These are phyloP conservation scores for Mortierella sp. DNA, from an alignment of 371 early-diverging fungal genomes.

Conservation along the genomic window DNA sequence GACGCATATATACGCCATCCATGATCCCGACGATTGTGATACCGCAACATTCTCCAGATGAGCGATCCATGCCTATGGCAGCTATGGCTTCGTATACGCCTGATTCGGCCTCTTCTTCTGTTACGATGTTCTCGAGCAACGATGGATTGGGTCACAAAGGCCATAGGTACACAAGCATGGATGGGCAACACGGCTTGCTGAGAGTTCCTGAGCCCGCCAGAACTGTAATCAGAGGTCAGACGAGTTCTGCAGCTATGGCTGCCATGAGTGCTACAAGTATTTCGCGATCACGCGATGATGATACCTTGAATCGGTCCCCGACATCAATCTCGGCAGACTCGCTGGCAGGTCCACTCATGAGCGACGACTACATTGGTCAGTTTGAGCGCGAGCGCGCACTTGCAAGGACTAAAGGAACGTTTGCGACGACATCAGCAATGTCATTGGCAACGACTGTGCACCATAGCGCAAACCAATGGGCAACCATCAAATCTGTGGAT, in stretches of 20 bases:
- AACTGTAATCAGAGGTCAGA: neutral
- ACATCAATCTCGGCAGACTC: conserved; percentile 8
- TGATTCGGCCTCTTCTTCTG: conserved; percentile 9
- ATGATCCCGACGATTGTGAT: conserved; percentile 38
- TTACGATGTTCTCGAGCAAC: conserved; percentile 10
- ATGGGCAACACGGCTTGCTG: neutral
- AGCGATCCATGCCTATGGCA: conserved; percentile 5
- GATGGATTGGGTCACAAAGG: neutral
- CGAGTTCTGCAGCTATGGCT: neutral
- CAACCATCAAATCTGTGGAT: too few species aligned
- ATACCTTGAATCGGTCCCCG: neutral
- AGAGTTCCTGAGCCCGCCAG: conserved; percentile 17
- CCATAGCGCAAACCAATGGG: neutral
- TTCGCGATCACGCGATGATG: neutral
- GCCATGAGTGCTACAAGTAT: conserved; percentile 32
- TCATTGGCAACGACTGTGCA: conserved; percentile 4
- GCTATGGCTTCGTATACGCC: conserved; percentile 1
- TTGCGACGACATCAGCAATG: neutral
- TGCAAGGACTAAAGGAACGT: neutral
- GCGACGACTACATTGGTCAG: conserved; percentile 33
- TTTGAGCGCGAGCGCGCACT: conserved; percentile 26
- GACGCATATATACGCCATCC: conserved; percentile 13
- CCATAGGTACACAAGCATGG: too few species aligned
- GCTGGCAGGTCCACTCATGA: conserved; percentile 7
- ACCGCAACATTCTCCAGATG: conserved; percentile 3